phyloP scores from a whole-genome alignment of 139 green algal genomes.

The Chlamydomonas sp. region DNA sequence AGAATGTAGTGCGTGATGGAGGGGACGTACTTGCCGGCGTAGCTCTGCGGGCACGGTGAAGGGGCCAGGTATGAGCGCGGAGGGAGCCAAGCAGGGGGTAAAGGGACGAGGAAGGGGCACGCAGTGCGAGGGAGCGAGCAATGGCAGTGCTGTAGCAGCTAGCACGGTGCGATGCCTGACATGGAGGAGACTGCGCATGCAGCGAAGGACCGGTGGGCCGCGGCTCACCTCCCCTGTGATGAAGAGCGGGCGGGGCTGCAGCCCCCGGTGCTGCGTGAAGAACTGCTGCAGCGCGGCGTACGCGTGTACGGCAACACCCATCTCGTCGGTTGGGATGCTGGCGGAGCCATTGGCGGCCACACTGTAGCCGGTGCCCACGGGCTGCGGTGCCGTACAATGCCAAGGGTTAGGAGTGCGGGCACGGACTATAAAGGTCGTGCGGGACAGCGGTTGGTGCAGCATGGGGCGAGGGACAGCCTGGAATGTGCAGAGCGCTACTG shows the following conservation, averaged over 20 bases:
- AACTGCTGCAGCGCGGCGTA: slow-evolving; percentile 63
- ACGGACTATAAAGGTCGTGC: too few species aligned
- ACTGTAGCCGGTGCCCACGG: slow-evolving; percentile 47
- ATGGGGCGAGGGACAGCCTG: too few species aligned
- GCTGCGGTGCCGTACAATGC: neutral
- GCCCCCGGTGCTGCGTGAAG: slow-evolving; percentile 18
- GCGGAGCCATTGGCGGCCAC: neutral
- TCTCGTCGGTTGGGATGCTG: slow-evolving; percentile 61
- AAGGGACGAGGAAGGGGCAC: neutral
- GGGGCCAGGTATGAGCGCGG: too few species aligned
- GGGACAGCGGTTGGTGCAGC: too few species aligned
- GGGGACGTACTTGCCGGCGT: slow-evolving; percentile 73
- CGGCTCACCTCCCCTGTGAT: slow-evolving; percentile 60
- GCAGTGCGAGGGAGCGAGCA: neutral
- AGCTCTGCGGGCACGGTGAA: slow-evolving; percentile 35
- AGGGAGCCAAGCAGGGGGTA: neutral
- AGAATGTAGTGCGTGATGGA: slow-evolving; percentile 75
- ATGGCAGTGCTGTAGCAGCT: neutral
- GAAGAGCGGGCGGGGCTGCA: slow-evolving; percentile 60
- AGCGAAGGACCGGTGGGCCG: neutral
- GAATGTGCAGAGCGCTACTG: too few species aligned
- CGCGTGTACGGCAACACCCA: slow-evolving; percentile 61
- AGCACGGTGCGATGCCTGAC: neutral
- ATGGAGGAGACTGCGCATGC: too few species aligned
- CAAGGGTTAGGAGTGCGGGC: too few species aligned